Conservation (phyloP, 106 monocot species). For the Dendrobium huoshanense region DNA sequence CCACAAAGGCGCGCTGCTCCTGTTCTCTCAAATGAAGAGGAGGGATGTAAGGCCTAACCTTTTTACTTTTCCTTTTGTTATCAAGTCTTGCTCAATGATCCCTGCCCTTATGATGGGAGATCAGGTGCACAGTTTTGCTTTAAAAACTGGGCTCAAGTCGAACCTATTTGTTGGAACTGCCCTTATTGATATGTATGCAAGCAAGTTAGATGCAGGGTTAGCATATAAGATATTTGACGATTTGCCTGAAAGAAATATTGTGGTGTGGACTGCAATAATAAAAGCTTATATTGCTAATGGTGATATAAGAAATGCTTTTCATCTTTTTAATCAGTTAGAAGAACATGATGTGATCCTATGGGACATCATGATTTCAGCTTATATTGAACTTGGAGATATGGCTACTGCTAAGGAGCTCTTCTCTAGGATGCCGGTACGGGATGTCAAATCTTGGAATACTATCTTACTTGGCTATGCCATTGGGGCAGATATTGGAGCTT, state of each 20-base stretch:
- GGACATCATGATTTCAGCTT: constrained; percentile 52
- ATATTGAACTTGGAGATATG: constrained; percentile 30
- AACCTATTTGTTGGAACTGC: constrained; percentile 38
- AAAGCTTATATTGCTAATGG: constrained; percentile 22
- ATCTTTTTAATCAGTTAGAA: constrained; percentile 25
- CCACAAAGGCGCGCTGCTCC: constrained; percentile 17
- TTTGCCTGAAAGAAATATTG: constrained; percentile 41
- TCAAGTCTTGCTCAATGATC: constrained; percentile 31
- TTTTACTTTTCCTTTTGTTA: constrained; percentile 50
- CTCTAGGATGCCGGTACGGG: constrained; percentile 35
- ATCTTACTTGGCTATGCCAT: constrained; percentile 42
- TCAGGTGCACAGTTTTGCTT: constrained; percentile 31
- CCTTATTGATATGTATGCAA: constrained; percentile 51
- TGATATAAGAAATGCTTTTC: constrained; percentile 23
- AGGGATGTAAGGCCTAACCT: constrained; percentile 27
- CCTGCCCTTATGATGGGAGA: constrained; percentile 11
- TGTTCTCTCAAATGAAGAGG: constrained; percentile 33
- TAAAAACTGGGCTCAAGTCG: constrained; percentile 35
- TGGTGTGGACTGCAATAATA: constrained; percentile 41
- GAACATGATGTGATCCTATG: constrained; percentile 41
- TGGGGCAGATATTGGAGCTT: constrained; percentile 23
- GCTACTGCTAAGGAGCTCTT: constrained; percentile 30
- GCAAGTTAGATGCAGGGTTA: neutral
- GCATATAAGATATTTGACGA: constrained; percentile 42
- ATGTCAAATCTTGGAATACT: constrained; percentile 57